Evolutionary conservation across 257 asterid species (phyloP), one percentile per base, ranked within the genome.

Genomic region (Leonotis leonurus): DNA sequence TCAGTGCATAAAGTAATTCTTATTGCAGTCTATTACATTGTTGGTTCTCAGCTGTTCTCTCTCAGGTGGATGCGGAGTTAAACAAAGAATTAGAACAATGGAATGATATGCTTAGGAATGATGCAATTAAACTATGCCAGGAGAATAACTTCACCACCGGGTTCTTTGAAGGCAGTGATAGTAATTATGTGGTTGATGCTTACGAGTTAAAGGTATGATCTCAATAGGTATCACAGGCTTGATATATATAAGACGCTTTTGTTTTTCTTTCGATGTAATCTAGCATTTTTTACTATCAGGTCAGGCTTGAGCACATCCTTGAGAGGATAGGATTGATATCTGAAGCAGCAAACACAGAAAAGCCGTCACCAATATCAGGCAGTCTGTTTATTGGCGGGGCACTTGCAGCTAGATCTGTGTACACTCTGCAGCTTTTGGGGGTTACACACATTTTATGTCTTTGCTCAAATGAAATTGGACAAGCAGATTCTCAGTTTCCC

Each of bases 391-490:
- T 92, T 37, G 99, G 99, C 2, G 97, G 99, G 18, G 95, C 99
- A 3, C 91, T 92, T 58, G 97, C 94, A 62, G 99, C 99, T 65
- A 80, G 99, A 81, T 89, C 99, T 56, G 83, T 86, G 8, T 78
- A 80, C 81, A 92, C 99, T 29, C 73, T 92, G 72, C 96, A 86
- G 74, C 96, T 84, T 74, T 60, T 92, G 73, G 91, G 93, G 74
- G 85, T 92, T 61, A 80, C 97, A 11, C 99, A 92, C 72, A 81
- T 89, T 60, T 76, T 92, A 54, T 92, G 99, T 74, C 83, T 92
- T 57, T 92, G 99, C 76, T 81, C 97, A 43, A 89, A 92, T 69
- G 99, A 92, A 83, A 92, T 83, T 63, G 99, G 97, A 69, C 99
- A 92, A 78, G 79, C 88, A 63, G 99, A 92, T 74, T 86, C 97